These are phyloP conservation scores for Vicia faba DNA, from an alignment of 306 rosid species.

Conservation along the genomic window DNA sequence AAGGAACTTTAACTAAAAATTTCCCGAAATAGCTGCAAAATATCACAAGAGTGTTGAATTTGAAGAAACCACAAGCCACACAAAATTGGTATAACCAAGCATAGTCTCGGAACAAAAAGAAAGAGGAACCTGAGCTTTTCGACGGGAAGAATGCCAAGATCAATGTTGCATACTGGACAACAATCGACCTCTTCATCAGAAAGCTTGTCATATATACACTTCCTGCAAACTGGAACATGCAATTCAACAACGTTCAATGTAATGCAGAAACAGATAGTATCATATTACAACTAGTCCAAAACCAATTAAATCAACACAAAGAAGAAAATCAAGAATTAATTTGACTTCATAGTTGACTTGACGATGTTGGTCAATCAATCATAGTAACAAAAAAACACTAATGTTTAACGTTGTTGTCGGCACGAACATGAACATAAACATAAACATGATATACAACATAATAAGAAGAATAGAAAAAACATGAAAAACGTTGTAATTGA, in stretches of 20 bases:
- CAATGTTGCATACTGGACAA: conserved; percentile 90
- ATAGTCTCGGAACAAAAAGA: conserved; percentile 3
- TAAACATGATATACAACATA: background rate
- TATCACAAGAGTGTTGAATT: background rate
- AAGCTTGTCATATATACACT: conserved; percentile 78
- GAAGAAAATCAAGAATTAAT: background rate
- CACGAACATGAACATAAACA: background rate
- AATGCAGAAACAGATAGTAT: background rate
- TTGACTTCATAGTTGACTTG: background rate
- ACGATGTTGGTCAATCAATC: no score
- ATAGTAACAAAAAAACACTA: background rate
- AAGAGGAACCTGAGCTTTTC: conserved; percentile 86
- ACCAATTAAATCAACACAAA: no score
- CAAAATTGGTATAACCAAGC: background rate
- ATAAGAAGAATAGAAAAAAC: background rate
- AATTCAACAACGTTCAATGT: background rate
- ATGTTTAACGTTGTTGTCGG: background rate
- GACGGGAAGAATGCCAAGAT: conserved; percentile 82
- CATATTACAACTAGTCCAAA: background rate
- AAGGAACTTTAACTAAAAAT: conserved; percentile 23
- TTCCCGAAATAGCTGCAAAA: background rate
- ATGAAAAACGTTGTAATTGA: conserved; percentile 14
- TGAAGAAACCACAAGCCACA: conserved; percentile 19
- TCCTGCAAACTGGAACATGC: conserved; percentile 82
- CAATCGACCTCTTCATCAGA: conserved; percentile 82